phyloP scores from a whole-genome alignment of 2,329 filamentous ascomycete genomes.

The Lecanicillium sp. region DNA sequence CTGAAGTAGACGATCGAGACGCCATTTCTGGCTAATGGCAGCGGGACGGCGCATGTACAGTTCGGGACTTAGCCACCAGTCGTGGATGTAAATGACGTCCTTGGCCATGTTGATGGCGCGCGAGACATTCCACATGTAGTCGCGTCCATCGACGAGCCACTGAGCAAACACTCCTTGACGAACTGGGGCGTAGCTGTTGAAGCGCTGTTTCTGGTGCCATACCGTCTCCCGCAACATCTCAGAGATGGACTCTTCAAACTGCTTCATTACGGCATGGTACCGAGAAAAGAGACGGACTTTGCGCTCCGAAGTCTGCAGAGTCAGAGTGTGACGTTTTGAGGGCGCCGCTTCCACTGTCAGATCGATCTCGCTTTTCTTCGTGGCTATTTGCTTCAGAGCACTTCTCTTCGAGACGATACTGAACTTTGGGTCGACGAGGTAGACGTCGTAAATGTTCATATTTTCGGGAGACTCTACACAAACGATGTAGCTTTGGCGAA shows the following conservation, averaged over 20 bases:
- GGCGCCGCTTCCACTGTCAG: conserved; percentile 31
- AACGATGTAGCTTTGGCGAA: conserved; percentile 95
- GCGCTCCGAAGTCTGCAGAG: conserved; percentile 84
- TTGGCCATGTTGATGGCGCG: conserved; percentile 94
- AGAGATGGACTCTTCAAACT: conserved; percentile 89
- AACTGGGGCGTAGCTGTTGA: conserved; percentile 89
- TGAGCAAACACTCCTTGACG: conserved; percentile 82
- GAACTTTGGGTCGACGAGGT: conserved; percentile 89
- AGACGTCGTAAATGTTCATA: conserved; percentile 98
- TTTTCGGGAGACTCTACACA: conserved; percentile 98
- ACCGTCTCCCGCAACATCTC: conserved; percentile 78
- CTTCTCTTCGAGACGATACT: conserved; percentile 68
- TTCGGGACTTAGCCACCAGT: conserved; percentile 98
- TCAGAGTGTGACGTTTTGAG: conserved; percentile 73
- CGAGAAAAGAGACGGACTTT: conserved; percentile 86
- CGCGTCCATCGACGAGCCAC: conserved; percentile 92
- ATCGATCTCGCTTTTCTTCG: conserved; percentile 51
- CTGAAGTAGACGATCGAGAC: conserved; percentile 86
- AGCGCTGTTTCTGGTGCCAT: conserved; percentile 80
- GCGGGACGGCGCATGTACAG: conserved; percentile 90
- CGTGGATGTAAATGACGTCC: conserved; percentile 97
- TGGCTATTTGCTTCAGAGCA: conserved; percentile 44
- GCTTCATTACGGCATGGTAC: conserved; percentile 80
- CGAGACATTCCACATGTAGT: conserved; percentile 99
- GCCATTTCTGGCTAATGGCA: conserved; percentile 96